Conservation (phyloP, 306 rosid genomes). For the Acacia confusa region DNA sequence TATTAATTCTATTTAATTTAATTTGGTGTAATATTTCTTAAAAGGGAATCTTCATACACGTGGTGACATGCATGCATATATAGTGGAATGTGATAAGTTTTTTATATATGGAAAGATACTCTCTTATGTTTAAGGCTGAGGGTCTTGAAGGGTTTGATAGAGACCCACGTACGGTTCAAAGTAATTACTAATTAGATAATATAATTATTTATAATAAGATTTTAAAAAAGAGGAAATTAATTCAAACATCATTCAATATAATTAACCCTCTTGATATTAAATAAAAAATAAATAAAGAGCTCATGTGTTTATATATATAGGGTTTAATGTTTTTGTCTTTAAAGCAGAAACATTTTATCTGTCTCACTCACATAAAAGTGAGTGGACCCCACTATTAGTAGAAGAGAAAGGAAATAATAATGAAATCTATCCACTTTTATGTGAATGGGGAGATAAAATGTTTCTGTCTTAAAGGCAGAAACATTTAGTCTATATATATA, state of each 20-base stretch:
- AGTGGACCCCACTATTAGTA: too few species aligned
- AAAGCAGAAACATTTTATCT: too few species aligned
- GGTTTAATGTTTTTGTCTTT: too few species aligned
- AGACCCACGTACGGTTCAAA: background rate
- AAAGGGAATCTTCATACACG: constrained; percentile 32
- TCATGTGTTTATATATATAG: too few species aligned
- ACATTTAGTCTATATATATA: too few species aligned
- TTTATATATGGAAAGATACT: background rate
- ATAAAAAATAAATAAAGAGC: too few species aligned
- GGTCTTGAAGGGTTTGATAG: background rate
- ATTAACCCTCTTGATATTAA: background rate
- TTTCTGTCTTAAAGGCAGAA: too few species aligned
- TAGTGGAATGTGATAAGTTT: background rate
- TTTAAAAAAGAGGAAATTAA: background rate
- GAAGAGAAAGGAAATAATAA: too few species aligned
- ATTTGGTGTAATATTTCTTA: background rate
- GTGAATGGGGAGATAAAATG: too few species aligned
- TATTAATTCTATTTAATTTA: constrained; percentile 3
- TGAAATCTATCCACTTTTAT: too few species aligned
- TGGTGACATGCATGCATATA: constrained; percentile 43
- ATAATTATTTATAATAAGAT: background rate
- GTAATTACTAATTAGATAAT: background rate
- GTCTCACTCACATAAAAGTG: too few species aligned
- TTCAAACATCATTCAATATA: background rate
- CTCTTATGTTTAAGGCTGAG: background rate